phyloP scores from a whole-genome alignment of 108 stramenopile species.

The Skeletonema menzelii region DNA sequence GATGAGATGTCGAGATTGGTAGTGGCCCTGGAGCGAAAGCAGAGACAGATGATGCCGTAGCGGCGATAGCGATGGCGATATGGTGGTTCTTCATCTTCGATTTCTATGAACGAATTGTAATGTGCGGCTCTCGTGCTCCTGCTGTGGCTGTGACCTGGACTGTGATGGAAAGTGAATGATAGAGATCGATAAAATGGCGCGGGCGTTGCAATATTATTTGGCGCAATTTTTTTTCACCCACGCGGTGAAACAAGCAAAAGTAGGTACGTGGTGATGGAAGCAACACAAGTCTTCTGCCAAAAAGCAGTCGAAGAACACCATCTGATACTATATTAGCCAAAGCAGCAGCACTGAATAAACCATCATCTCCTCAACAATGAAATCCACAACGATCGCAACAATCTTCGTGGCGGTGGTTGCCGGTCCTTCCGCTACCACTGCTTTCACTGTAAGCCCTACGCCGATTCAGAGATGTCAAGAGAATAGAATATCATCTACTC shows the following conservation, averaged over 20 bases:
- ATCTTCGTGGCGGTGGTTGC: neutral
- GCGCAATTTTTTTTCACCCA: neutral
- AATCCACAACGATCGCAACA: neutral
- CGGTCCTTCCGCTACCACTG: neutral
- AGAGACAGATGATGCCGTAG: constrained; percentile 2
- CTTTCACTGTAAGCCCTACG: constrained; percentile 2
- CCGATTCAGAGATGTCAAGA: neutral
- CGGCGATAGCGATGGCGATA: neutral
- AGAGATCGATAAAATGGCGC: too few species aligned
- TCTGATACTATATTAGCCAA: too few species aligned
- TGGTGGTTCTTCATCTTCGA: neutral
- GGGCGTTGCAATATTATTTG: too few species aligned
- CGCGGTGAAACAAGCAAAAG: too few species aligned
- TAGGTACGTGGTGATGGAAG: too few species aligned
- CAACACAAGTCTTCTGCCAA: too few species aligned
- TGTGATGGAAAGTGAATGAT: too few species aligned
- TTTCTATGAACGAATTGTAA: too few species aligned
- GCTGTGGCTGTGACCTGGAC: too few species aligned
- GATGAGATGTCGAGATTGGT: neutral
- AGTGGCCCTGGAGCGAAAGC: neutral
- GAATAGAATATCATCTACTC: constrained; percentile 9
- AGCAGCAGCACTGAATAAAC: neutral
- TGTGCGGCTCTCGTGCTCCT: too few species aligned
- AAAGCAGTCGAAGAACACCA: too few species aligned
- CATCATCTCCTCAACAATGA: neutral